Conservation (phyloP, 345 rosid species). For the Psidium guajava region DNA sequence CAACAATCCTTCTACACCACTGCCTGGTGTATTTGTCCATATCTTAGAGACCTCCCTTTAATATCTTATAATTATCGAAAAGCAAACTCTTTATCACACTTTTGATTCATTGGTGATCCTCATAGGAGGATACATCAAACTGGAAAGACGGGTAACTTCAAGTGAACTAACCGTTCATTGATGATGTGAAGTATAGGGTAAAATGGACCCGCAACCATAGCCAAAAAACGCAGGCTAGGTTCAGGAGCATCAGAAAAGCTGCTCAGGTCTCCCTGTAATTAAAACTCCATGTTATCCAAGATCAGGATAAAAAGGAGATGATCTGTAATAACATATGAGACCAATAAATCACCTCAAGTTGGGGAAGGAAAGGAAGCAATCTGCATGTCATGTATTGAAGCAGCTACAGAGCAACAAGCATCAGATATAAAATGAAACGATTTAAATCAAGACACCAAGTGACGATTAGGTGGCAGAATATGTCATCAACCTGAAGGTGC, state of each 20-base stretch:
- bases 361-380: slow-evolving; percentile 65
- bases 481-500: slow-evolving; percentile 60
- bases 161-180: slow-evolving; percentile 50
- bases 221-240: slow-evolving; percentile 48
- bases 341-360: slow-evolving; percentile 54
- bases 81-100: background rate
- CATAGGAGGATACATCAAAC: background rate
- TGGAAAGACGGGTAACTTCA: background rate
- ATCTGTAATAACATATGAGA: background rate
- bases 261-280: slow-evolving; percentile 45
- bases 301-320: background rate
- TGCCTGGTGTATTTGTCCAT: background rate
- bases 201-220: slow-evolving; percentile 71
- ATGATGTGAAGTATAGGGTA: slow-evolving; percentile 60
- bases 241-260: slow-evolving; percentile 53
- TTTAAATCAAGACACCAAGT: background rate
- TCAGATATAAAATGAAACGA: slow-evolving; percentile 24
- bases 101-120: background rate
- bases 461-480: background rate
- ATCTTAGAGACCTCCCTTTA: background rate
- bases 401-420: slow-evolving; percentile 41
- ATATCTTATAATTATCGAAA: background rate
- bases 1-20: background rate
- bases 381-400: slow-evolving; percentile 73
- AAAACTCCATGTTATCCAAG: slow-evolving; percentile 1